Evolutionary conservation across 163 green algal species (phyloP).

Genomic region (Chlorella variabilis): DNA sequence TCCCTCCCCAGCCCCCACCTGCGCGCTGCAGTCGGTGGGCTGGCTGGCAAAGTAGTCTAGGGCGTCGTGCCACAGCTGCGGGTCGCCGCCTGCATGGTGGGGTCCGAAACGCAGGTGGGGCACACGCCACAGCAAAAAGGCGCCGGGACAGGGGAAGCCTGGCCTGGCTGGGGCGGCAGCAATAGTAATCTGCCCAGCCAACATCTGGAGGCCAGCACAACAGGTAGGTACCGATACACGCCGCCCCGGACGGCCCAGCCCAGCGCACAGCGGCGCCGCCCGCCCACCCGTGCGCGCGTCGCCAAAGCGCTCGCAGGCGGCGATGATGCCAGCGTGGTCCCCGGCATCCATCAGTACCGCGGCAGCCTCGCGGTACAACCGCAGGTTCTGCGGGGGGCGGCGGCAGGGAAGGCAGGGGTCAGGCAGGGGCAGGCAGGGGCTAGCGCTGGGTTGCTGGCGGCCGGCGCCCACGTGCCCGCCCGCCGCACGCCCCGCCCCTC

Average conservation of each 20-base stretch:
- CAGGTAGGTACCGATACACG: no score
- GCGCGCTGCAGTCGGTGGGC: slow-evolving; percentile 20
- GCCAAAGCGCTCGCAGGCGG: slow-evolving; percentile 76
- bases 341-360: slow-evolving; percentile 71
- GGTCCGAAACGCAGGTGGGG: background rate
- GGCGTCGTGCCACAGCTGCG: slow-evolving; percentile 87
- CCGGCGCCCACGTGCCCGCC: no score
- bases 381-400: slow-evolving; percentile 52
- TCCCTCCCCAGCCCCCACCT: no score
- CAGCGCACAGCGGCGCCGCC: no score
- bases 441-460: no score
- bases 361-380: slow-evolving; percentile 85
- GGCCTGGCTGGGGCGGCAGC: no score
- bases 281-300: slow-evolving; percentile 57
- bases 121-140: no score
- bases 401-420: background rate
- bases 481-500: no score
- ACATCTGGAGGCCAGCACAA: no score
- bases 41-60: slow-evolving; percentile 79
- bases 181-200: no score
- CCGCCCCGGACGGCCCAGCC: no score
- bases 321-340: slow-evolving; percentile 75
- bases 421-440: background rate
- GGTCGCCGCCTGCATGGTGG: slow-evolving; percentile 79
- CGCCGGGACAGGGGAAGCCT: no score